Conservation (phyloP, 805 yeast genomes). For the Starmerella stellata region DNA sequence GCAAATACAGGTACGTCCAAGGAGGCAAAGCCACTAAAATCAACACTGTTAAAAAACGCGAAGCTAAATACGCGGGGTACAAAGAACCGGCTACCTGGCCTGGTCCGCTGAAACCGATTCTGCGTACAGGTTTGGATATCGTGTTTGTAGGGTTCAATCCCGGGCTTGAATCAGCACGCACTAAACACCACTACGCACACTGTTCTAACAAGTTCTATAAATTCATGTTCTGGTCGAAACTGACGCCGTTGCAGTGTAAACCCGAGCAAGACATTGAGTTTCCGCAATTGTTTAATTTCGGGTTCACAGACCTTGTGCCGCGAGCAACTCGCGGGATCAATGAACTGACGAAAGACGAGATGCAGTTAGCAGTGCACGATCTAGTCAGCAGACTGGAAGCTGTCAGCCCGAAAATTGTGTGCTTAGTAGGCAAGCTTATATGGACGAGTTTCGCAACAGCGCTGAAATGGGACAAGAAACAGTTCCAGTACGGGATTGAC, state of each 20-base stretch:
- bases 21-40: too few species aligned
- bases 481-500: constrained; percentile 37
- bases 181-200: constrained; percentile 61
- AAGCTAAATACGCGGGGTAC: constrained; percentile 1
- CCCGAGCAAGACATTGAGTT: constrained; percentile 27
- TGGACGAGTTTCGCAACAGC: constrained; percentile 41
- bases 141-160: constrained; percentile 62
- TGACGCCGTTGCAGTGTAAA: constrained; percentile 24
- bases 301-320: constrained; percentile 53
- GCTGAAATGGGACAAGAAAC: constrained; percentile 20
- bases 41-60: too few species aligned
- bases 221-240: constrained; percentile 34
- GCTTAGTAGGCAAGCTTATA: constrained; percentile 56
- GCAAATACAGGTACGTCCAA: too few species aligned
- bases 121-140: constrained; percentile 23
- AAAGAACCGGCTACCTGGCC: constrained; percentile 5
- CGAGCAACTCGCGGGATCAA: constrained; percentile 43
- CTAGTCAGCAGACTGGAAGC: constrained; percentile 30
- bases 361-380: constrained; percentile 36
- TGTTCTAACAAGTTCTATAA: constrained; percentile 52
- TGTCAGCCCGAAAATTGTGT: constrained; percentile 29
- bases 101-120: constrained; percentile 18
- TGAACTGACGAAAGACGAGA: constrained; percentile 36
- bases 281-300: constrained; percentile 33
- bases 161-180: constrained; percentile 39